Percentiles rank a stretch among this genome's conserved stretches.
Conservation (phyloP, 2,329 filamentous ascomycete species). For the Colletotrichum sp. region DNA sequence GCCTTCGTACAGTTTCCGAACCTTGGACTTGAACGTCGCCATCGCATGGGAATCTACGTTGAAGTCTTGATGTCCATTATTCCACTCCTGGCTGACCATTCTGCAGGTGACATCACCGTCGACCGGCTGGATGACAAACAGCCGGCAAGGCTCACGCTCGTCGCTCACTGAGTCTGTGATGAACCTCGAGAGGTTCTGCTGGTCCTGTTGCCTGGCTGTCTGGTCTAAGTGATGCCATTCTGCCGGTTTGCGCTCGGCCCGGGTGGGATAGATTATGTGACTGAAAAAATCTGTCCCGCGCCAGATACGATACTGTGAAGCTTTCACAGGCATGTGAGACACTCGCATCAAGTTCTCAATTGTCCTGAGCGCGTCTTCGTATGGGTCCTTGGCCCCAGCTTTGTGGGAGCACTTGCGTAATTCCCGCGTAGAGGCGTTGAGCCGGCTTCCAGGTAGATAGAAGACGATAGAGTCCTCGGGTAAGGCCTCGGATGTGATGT, state of each 20-base stretch:
- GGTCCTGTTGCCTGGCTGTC: background rate
- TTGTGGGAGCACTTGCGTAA: background rate
- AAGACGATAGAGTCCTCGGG: background rate
- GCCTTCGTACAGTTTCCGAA: background rate
- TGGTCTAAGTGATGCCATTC: background rate
- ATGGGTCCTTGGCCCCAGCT: background rate
- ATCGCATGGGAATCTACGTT: background rate
- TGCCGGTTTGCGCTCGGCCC: background rate
- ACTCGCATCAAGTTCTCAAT: background rate
- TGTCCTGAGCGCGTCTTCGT: background rate
- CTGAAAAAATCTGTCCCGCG: slow-evolving; percentile 19
- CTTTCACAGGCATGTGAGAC: background rate
- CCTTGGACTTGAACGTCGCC: background rate
- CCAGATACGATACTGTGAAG: slow-evolving; percentile 7
- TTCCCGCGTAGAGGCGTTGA: background rate
- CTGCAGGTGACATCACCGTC: background rate
- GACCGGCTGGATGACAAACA: slow-evolving; percentile 19
- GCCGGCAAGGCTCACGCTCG: background rate
- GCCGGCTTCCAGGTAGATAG: slow-evolving; percentile 5
- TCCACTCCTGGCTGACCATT: background rate
- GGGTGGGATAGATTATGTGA: background rate
- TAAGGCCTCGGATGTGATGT: background rate
- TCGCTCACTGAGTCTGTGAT: background rate
- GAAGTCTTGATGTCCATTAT: background rate
- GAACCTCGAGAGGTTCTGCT: slow-evolving; percentile 2